Base-by-base conservation (phyloP, 2,329 filamentous ascomycete species). In the Hymenoscyphus fraxineus region DNA sequence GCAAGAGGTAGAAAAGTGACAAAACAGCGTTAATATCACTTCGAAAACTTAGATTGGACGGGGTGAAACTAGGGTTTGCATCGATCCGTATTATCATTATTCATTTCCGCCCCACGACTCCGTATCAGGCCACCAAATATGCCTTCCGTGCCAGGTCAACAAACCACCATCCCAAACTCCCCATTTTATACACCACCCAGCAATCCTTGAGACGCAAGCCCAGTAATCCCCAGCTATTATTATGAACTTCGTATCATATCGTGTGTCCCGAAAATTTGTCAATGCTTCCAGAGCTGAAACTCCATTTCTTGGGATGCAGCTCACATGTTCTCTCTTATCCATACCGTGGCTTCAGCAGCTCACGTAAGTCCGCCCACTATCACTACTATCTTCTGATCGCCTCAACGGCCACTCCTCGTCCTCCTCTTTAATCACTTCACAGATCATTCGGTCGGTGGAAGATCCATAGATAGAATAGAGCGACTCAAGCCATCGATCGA, bases 401-500 rank as follows among this genome's bases (percentile, higher is more conserved):
- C 27, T 74, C 67, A 2, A 73, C 76, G 40, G 44, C 59, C 56
- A 58, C 15, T 64, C 54, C 12, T 61, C 59, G 35, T 59, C 64
- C 35, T 65, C 64, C 12, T 62, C 56, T 12, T 59, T 38, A 13
- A 62, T 60, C n/a, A 54, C 47, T 41, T 59, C 59, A 38, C 44
- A 59, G 4, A n/a, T 35, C 15, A 19, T 44, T 31, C 64, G 55
- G 47, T 67, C 62, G 22, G 67, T 63, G 38, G 67, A 64, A 9
- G 61, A 65, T 54, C 73, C 72, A 62, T 74, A 74, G 2, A 74
- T 64, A 19, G 69, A 64, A 69, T 73, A 73, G 3, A 74, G 56
- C 5, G 72, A 71, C 12, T 71, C 59, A 1, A 74, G 62, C 73
- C 73, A 74, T 31, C 71, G 66, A 54, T 73, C 70, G 27, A 74